Evolutionary conservation across 2,329 filamentous ascomycete species (phyloP).

Genomic region (Xylariaceae sp.): DNA sequence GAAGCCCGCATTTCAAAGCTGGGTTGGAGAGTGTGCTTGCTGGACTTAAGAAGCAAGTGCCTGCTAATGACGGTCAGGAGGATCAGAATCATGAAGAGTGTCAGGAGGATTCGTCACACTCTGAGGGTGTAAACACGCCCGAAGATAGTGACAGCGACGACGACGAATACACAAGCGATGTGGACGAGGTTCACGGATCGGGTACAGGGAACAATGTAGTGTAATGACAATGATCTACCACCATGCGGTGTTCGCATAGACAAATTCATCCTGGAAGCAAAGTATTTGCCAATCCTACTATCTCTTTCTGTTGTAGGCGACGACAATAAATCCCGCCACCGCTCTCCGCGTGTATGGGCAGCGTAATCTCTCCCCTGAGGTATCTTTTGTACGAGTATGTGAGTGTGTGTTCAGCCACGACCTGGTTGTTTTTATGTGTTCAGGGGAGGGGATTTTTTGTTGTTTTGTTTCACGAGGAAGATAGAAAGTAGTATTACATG

Average conservation of each 20-base stretch:
- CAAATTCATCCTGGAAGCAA: not conserved
- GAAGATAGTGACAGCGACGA: not conserved
- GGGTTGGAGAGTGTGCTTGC: conserved; percentile 29
- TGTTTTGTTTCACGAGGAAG: conserved; percentile 2
- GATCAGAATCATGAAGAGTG: too few species aligned
- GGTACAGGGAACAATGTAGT: not conserved
- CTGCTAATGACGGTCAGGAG: not conserved
- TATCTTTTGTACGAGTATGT: not conserved
- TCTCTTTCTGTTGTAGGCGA: not conserved
- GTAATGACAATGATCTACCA: not conserved
- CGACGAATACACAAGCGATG: not conserved
- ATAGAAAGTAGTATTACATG: conserved; percentile 21
- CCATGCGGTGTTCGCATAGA: not conserved
- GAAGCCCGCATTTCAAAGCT: conserved; percentile 26
- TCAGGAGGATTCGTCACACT: not conserved
- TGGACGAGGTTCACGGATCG: not conserved
- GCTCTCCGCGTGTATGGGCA: not conserved
- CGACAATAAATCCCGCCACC: not conserved
- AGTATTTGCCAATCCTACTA: not conserved
- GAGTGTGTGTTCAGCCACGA: conserved; percentile 1
- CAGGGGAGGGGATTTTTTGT: not conserved
- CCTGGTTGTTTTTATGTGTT: not conserved
- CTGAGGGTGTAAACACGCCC: not conserved
- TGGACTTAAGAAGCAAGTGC: conserved; percentile 26
- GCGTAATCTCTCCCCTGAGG: not conserved